Base-by-base conservation (phyloP, 805 yeast genomes). In the Ogataea haglerorum region DNA sequence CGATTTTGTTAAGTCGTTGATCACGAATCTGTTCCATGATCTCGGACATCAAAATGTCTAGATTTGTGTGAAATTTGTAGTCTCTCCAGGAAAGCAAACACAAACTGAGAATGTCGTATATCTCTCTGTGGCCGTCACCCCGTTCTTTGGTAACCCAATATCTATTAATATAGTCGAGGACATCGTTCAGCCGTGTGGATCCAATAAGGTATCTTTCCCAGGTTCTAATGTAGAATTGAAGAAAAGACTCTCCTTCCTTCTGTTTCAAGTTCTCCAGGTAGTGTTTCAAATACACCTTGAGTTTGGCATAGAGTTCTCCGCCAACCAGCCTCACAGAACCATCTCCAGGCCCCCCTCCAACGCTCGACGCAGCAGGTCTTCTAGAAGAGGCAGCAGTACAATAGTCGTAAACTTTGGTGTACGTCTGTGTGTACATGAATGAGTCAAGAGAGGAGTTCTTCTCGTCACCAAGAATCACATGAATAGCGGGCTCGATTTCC, bases 91-190 rank as follows among this genome's bases (percentile, higher is more conserved):
- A 82, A 51, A 89, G 72, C 38, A 91, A 68, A 37, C 96, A 85
- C 48, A 93, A 70, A 4, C 96, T 88, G 59, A 89, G 82, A 16
- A 95, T 95, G 63, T 93, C 99, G 62, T 80, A 88, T 33, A 93
- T 81, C 56, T 87, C 89, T 48, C 89, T 75, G 55, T 87, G 78
- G 13, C 97, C 97, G 60, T 91, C 97, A 30, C 88, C 84, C 57
- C 98, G 76, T 64, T 91, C 98, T 57, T 95, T 90, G 53, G 85
- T 85, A 31, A 95, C 96, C 99, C 99, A 93, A 65, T 91, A 93
- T 47, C 98, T 76, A 64, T 93, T 93, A 76, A 93, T 80, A 64
- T 93, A 93, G 61, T 91, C 96, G 56, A 93, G 86, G 5, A 95
- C 90, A 60, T 95, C 93, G 61, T 88, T 89, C 60, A 93, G 67